Percentiles rank a stretch among this genome's conserved stretches.
These are phyloP conservation scores for Verticillium dahliae DNA, from an alignment of 2,329 filamentous ascomycete species.

Conservation along the genomic window DNA sequence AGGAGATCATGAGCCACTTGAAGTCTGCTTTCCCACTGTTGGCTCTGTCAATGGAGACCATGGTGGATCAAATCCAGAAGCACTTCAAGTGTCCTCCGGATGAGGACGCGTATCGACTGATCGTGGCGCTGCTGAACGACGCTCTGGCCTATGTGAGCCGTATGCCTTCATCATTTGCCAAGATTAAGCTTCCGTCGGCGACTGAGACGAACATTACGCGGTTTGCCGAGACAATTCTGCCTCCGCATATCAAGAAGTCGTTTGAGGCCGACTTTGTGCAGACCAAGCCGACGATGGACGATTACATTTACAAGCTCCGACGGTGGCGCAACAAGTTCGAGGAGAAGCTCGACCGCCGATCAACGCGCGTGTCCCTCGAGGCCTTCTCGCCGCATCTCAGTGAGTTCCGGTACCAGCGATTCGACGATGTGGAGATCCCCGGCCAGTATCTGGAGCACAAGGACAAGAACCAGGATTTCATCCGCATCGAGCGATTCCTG, in stretches of 20 bases:
- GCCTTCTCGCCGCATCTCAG: constrained; percentile 84
- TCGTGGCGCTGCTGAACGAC: constrained; percentile 95
- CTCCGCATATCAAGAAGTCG: constrained; percentile 87
- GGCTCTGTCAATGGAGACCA: constrained; percentile 97
- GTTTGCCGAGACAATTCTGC: constrained; percentile 93
- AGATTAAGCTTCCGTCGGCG: constrained; percentile 79
- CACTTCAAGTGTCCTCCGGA: constrained; percentile 98
- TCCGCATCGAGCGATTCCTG: constrained; percentile 93
- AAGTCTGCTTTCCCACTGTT: constrained; percentile 96
- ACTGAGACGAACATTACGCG: constrained; percentile 96
- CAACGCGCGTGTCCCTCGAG: constrained; percentile 69
- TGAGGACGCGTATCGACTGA: constrained; percentile 93
- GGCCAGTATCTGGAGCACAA: constrained; percentile 96
- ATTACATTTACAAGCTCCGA: constrained; percentile 95
- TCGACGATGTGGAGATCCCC: constrained; percentile 96
- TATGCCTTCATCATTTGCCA: constrained; percentile 78
- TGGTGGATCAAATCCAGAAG: constrained; percentile 98
- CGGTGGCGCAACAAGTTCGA: constrained; percentile 97
- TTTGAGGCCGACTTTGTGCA: constrained; percentile 97
- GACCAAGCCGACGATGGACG: constrained; percentile 94
- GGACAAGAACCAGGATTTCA: constrained; percentile 98
- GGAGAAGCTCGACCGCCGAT: constrained; percentile 86
- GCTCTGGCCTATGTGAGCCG: constrained; percentile 87
- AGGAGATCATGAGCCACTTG: constrained; percentile 89
- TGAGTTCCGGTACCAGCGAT: constrained; percentile 96